These are phyloP conservation scores for Globisporangium cederbergense DNA, from an alignment of 352 stramenopile species.

Conservation along the genomic window DNA sequence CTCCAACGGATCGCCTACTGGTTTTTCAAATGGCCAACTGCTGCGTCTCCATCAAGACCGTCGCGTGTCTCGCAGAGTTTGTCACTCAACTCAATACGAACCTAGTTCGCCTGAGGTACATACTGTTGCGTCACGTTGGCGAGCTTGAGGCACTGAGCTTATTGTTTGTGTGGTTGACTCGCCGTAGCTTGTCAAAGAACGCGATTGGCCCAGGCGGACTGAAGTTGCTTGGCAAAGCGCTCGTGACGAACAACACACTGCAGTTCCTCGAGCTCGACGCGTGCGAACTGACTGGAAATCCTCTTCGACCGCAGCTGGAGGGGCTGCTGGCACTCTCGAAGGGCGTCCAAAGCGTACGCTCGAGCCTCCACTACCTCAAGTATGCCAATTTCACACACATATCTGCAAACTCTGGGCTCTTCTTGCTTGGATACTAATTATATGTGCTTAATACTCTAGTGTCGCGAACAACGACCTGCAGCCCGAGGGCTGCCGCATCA, in stretches of 20 bases:
- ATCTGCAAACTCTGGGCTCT: background rate
- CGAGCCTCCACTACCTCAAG: slow-evolving; percentile 45
- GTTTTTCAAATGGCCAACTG: slow-evolving; percentile 22
- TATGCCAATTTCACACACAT: slow-evolving; percentile 18
- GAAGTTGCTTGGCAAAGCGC: slow-evolving; percentile 36
- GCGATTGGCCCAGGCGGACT: slow-evolving; percentile 38
- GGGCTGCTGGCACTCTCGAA: slow-evolving; percentile 54
- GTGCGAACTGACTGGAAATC: slow-evolving; percentile 48
- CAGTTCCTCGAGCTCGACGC: slow-evolving; percentile 53
- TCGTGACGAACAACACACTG: slow-evolving; percentile 64
- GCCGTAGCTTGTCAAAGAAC: slow-evolving; percentile 39
- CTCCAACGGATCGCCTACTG: background rate
- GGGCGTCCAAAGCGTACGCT: slow-evolving; percentile 52
- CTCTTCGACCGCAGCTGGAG: slow-evolving; percentile 45
- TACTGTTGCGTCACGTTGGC: background rate
- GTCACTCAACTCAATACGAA: slow-evolving; percentile 27
- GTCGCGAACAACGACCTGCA: slow-evolving; percentile 48
- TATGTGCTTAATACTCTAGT: slow-evolving; percentile 18
- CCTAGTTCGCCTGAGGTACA: slow-evolving; percentile 32
- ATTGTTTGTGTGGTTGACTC: background rate
- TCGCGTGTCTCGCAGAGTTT: slow-evolving; percentile 26
- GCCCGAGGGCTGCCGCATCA: slow-evolving; percentile 51
- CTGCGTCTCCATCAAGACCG: slow-evolving; percentile 15
- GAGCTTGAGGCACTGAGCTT: background rate
- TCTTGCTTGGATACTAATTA: background rate